A percentile compares a stretch with the other conserved stretches of the same genome.
Conservation (phyloP, 1,284 basidiomycete genomes). For the Marasmius oreades region DNA sequence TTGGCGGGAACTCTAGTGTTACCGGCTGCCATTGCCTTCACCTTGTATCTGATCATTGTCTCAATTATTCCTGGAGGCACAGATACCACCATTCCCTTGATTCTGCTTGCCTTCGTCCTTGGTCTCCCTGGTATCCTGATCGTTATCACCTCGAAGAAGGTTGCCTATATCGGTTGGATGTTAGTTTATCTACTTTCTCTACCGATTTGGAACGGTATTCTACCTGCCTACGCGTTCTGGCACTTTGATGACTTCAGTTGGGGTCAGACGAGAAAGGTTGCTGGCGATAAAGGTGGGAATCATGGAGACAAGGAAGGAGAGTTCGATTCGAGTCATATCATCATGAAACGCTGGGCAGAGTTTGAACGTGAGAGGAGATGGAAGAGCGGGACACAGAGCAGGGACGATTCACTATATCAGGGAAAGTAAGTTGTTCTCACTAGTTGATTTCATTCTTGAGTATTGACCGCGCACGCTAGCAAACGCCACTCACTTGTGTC, state of each 20-base stretch:
- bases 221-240: constrained; percentile 96
- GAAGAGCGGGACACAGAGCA: constrained; percentile 80
- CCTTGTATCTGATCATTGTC: constrained; percentile 86
- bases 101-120: constrained; percentile 89
- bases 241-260: constrained; percentile 99
- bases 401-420: constrained; percentile 70
- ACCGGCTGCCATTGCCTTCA: constrained; percentile 97
- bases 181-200: constrained; percentile 89
- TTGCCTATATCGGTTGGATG: constrained; percentile 98
- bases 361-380: constrained; percentile 95
- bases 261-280: constrained; percentile 92
- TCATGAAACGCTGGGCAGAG: constrained; percentile 99
- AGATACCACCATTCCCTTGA: constrained; percentile 89
- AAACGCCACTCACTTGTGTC: constrained; percentile 78
- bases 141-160: constrained; percentile 90
- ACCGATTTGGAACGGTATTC: constrained; percentile 94
- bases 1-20: constrained; percentile 93
- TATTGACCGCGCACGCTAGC: constrained; percentile 21
- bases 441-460: constrained; percentile 15
- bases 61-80: constrained; percentile 79
- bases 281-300: constrained; percentile 68
- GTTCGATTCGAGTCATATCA: constrained; percentile 94
- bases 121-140: constrained; percentile 95
- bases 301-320: constrained; percentile 93
- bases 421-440: constrained; percentile 51